Conservation (phyloP, 163 green algal genomes). For the Chlorella variabilis region DNA sequence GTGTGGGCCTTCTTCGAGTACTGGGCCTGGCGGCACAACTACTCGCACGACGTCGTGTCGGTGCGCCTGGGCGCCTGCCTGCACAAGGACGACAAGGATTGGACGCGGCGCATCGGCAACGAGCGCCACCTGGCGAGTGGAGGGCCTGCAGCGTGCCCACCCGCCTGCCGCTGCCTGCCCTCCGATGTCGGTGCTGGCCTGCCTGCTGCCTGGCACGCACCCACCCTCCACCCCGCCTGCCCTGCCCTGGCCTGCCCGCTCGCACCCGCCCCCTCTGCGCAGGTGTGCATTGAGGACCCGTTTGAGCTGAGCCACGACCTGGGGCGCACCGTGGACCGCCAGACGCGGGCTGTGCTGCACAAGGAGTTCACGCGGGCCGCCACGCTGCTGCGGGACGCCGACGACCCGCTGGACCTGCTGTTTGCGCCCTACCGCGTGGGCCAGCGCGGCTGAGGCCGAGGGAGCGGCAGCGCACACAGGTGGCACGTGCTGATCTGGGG, state of each 20-base stretch:
- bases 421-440: slow-evolving; percentile 60
- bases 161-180: background rate
- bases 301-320: slow-evolving; percentile 95
- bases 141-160: slow-evolving; percentile 42
- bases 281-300: slow-evolving; percentile 77
- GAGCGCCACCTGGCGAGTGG: slow-evolving; percentile 92
- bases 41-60: slow-evolving; percentile 78
- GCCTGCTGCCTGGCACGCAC: too few species aligned
- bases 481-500: too few species aligned
- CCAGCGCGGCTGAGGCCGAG: slow-evolving; percentile 8
- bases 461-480: too few species aligned
- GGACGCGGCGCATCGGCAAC: slow-evolving; percentile 87
- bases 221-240: too few species aligned
- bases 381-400: slow-evolving; percentile 66
- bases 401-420: slow-evolving; percentile 67
- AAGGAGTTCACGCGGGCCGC: slow-evolving; percentile 87
- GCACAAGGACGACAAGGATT: slow-evolving; percentile 82
- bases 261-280: background rate
- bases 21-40: slow-evolving; percentile 93
- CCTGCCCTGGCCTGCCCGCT: too few species aligned
- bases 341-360: slow-evolving; percentile 70
- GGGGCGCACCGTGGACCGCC: slow-evolving; percentile 86
- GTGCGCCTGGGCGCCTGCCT: slow-evolving; percentile 72
- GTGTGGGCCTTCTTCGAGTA: slow-evolving; percentile 91
- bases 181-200: too few species aligned